phyloP scores from a whole-genome alignment of 2,329 filamentous ascomycete species.

The Rutstroemia sp. region DNA sequence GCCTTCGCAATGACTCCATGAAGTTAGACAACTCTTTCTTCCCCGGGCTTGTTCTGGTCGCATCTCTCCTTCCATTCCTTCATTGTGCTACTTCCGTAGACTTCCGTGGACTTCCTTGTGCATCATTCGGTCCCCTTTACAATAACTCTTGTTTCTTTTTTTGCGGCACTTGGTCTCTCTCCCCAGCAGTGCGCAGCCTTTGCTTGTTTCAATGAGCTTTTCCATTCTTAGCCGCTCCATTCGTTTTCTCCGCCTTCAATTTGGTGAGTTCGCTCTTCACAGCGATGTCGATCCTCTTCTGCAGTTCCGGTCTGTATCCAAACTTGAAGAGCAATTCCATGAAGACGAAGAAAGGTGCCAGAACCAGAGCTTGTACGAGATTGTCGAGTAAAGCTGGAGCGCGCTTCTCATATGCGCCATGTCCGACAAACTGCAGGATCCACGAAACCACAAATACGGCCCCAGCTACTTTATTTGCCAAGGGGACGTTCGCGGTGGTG shows the following conservation, averaged over 20 bases:
- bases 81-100: no score
- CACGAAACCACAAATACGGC: constrained; percentile 68
- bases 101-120: no score
- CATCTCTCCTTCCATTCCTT: no score
- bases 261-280: constrained; percentile 73
- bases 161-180: background rate
- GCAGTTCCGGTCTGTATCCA: constrained; percentile 84
- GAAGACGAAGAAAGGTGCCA: constrained; percentile 96
- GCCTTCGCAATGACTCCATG: background rate
- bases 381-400: constrained; percentile 89
- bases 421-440: constrained; percentile 86
- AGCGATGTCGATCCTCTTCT: constrained; percentile 68
- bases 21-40: background rate
- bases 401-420: constrained; percentile 80
- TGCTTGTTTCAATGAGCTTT: constrained; percentile 38
- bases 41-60: background rate
- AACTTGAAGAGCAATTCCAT: constrained; percentile 86
- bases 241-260: constrained; percentile 51
- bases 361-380: constrained; percentile 80
- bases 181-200: background rate
- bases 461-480: constrained; percentile 50
- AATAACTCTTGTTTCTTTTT: background rate
- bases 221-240: constrained; percentile 37
- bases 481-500: constrained; percentile 40
- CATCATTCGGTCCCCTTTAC: background rate